Base-by-base conservation (phyloP, 1,139 yeast species). In the Hyphopichia khmerensis region DNA sequence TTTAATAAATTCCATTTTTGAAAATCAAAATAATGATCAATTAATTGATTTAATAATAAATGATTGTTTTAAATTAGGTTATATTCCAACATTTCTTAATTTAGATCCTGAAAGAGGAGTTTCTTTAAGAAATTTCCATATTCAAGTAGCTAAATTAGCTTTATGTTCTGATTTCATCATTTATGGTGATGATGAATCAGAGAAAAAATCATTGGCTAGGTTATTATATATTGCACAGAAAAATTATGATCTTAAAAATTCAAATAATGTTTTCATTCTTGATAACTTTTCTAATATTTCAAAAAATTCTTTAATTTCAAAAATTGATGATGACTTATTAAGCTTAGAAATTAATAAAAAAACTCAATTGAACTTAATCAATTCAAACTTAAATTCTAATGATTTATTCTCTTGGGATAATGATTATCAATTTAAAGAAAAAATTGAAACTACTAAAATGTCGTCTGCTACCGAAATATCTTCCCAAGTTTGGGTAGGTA, bases 361-460 rank as follows among this genome's bases (percentile, higher is more conserved):
- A 37, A 62, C 65, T 3, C 55, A 56, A 31, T 46, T 61, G 14
- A 43, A 47, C 17, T 38, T 50, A 6, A 35, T 35, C 19, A 56
- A 47, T 37, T 55, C 40, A 39, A 44, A 48, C 18, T 47, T 55
- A 10, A 53, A 56, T 17, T 75, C 81, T 51, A 45, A 49, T n/a
- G 43, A 51, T n/a, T 48, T 57, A 18, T 42, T 48, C n/a, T 35
- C 47, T 14, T 87, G 95, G 95, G 90, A 85, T 53, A 71, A 80
- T 29, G 87, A 88, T 54, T 83, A 84, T 55, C 70, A 78, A 31
- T 74, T 82, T 44, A 82, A 86, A 53, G 98, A 91, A 58, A 81
- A 87, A 46, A 71, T 87, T 10, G 96, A 90, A 60, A 84, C 90
- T 47, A 72, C 89, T 3, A 79, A 80, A 56, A 87, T 91, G 93